Percentiles rank a stretch among this genome's conserved stretches.
phyloP scores from a whole-genome alignment of 164 flowering plant species.

The Macadamia tetraphylla region DNA sequence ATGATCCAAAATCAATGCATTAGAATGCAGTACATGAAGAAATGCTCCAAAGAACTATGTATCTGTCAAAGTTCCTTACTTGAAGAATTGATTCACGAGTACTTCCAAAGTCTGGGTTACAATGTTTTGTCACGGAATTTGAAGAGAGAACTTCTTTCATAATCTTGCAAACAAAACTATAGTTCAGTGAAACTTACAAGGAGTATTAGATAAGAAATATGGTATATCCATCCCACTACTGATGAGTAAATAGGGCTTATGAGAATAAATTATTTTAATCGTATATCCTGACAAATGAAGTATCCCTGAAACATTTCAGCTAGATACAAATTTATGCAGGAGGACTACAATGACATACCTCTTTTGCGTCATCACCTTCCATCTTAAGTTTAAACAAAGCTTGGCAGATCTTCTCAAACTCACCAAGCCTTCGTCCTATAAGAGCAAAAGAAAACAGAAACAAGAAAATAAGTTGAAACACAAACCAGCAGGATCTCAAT shows the following conservation, averaged over 20 bases:
- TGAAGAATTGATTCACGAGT: conserved; percentile 85
- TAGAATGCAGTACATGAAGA: background rate
- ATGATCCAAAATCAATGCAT: background rate
- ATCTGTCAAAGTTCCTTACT: conserved; percentile 33
- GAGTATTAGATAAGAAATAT: conserved; percentile 1
- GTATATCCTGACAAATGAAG: background rate
- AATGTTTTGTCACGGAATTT: conserved; percentile 31
- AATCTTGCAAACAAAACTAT: conserved; percentile 33
- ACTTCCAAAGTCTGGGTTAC: conserved; percentile 51
- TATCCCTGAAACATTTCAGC: background rate
- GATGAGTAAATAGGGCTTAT: background rate
- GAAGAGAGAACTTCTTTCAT: conserved; percentile 61
- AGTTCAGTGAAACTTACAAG: conserved; percentile 6
- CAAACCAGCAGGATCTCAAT: too few relatives aligned
- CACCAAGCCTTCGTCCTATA: conserved; percentile 44
- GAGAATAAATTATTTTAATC: background rate
- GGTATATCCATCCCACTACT: background rate
- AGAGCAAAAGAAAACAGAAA: background rate
- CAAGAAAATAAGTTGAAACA: background rate
- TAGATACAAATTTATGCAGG: background rate
- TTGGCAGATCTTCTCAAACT: conserved; percentile 61
- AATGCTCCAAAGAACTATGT: background rate
- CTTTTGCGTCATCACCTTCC: conserved; percentile 66
- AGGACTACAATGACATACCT: conserved; percentile 36
- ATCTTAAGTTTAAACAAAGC: conserved; percentile 60